A percentile compares a stretch with the other conserved stretches of the same genome.
phyloP scores from a whole-genome alignment of 1,139 yeast species.

The Citeromyces siamensis region DNA sequence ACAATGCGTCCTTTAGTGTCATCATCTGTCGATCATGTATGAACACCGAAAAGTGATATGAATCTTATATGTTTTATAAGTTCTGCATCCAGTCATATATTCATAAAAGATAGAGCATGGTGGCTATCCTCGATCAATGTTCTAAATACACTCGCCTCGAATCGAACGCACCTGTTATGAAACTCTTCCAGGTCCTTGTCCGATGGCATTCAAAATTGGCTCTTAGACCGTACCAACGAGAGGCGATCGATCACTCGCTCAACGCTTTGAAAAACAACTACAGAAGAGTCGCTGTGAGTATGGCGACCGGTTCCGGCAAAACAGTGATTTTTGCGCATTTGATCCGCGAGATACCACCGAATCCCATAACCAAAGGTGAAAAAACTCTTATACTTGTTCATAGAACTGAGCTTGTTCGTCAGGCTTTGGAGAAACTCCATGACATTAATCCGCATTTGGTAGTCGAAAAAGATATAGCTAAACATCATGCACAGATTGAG shows the following conservation, averaged over 20 bases:
- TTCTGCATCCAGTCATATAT: no score
- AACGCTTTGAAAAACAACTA: constrained; percentile 33
- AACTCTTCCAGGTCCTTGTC: neutral
- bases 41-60: no score
- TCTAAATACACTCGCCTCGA: constrained; percentile 1
- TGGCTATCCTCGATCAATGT: no score
- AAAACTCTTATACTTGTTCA: constrained; percentile 68
- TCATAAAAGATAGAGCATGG: no score
- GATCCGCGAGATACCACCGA: constrained; percentile 33
- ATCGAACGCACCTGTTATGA: neutral
- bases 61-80: no score
- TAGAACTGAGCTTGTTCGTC: constrained; percentile 65
- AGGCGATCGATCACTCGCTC: constrained; percentile 50
- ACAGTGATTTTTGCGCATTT: constrained; percentile 73
- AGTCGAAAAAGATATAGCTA: constrained; percentile 71
- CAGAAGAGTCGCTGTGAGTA: constrained; percentile 62
- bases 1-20: no score
- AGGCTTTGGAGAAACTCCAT: constrained; percentile 45
- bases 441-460: constrained; percentile 33
- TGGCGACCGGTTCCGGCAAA: constrained; percentile 96
- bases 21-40: no score
- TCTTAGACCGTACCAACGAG: constrained; percentile 56
- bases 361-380: constrained; percentile 22
- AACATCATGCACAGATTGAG: constrained; percentile 18
- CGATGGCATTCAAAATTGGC: constrained; percentile 1